Base-by-base conservation (phyloP, 2,329 filamentous ascomycete species). In the Colletotrichum phormii region DNA sequence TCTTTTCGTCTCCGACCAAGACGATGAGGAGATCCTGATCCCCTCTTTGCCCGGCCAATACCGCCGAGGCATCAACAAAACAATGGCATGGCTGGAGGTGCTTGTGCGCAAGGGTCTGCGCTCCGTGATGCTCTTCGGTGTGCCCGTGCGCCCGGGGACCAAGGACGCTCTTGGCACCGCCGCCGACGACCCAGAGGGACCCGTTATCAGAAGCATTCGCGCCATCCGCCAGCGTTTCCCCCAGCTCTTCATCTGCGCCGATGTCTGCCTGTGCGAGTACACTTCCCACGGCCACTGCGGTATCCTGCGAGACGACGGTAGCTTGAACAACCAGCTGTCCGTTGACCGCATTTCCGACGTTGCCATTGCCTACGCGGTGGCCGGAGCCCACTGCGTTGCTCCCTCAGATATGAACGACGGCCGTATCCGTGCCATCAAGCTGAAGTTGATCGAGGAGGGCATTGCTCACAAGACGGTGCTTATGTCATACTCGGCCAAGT, bases 361-460 rank as follows among this genome's bases (percentile, higher is more conserved):
- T n/a, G 96, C 97, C n/a, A 88, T 98, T 75, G 94, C 96, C 42
- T 99, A 99, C 81, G 97, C 97, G n/a, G 89, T 93, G 79, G 97
- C 97, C 18, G 97, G 97, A 70, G 97, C 96, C 0, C 97, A 99
- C 84, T 98, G 96, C 82, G 95, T 99, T 33, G 97, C 97, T 0
- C 97, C 97, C 2, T 98, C 95, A 1, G 97, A 99, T 82, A 99
- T 99, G 97, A 99, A 98, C 82, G 97, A 99, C 81, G 97, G 97
- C 33, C 93, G 97, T 76, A 97, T 99, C 79, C 94, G 96, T 71
- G 96, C 95, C 74, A 99, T 99, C 83, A 99, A 99, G 88, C 89
- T 98, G 66, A 98, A 98, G 87, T 88, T 99, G 75, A 98, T 98
- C 71, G 96, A 98, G 83, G 92, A 95, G 71, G 96, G 96, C 66